Evolutionary conservation across 2,329 filamentous ascomycete species (phyloP).

Genomic region (Cladosporium sp.): DNA sequence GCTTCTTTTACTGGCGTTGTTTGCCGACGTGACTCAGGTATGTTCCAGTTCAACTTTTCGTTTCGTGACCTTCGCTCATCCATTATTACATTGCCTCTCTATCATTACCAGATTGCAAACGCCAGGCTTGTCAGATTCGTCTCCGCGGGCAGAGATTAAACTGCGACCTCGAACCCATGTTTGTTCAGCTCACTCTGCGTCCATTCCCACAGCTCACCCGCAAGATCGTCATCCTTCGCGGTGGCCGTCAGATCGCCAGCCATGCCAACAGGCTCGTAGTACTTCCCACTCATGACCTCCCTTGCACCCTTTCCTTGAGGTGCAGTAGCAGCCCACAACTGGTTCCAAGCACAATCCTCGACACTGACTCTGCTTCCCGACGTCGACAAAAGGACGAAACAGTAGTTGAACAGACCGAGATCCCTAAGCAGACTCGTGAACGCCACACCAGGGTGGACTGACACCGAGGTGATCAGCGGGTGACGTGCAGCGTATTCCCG

Average conservation of each 20-base stretch:
- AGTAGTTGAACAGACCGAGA: not conserved
- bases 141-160: no score
- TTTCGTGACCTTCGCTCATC: no score
- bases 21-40: no score
- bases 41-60: no score
- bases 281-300: not conserved
- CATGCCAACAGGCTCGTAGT: conserved; percentile 2
- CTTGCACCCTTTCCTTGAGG: not conserved
- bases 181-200: not conserved
- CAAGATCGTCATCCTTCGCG: not conserved
- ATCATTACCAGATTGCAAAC: no score
- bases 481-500: conserved; percentile 38
- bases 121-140: no score
- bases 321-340: conserved; percentile 19
- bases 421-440: conserved; percentile 33
- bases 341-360: conserved; percentile 20
- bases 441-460: conserved; percentile 42
- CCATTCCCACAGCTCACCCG: not conserved
- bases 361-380: conserved; percentile 18
- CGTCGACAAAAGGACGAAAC: conserved; percentile 7
- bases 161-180: no score
- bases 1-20: no score
- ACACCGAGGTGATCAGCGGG: conserved; percentile 33
- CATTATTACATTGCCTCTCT: no score
- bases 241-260: not conserved